A percentile compares a stretch with the other conserved stretches of the same genome.
Evolutionary conservation across 257 asterid species (phyloP).

Genomic region (Solanum phureja): DNA sequence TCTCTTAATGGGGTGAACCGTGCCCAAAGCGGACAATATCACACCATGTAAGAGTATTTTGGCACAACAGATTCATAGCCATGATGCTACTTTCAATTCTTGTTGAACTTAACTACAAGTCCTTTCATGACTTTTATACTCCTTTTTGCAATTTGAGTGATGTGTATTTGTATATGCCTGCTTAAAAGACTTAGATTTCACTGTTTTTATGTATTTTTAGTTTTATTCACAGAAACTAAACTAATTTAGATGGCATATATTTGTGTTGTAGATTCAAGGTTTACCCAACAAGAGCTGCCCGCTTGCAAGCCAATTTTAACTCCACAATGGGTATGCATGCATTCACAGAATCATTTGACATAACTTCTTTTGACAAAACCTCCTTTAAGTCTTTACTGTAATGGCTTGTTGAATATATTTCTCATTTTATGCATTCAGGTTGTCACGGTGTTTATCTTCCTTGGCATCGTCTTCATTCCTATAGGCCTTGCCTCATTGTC

Average conservation of each 20-base stretch:
- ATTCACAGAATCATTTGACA: neutral
- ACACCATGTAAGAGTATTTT: neutral
- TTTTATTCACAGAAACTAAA: neutral
- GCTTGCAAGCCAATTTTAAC: conserved; percentile 94
- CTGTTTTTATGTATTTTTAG: neutral
- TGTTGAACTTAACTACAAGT: neutral
- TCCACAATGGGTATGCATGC: conserved; percentile 58
- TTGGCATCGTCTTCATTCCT: conserved; percentile 72
- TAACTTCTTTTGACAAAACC: neutral
- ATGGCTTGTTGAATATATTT: neutral
- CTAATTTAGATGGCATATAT: neutral
- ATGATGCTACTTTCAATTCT: neutral
- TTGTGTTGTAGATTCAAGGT: conserved; percentile 65
- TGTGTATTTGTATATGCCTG: neutral
- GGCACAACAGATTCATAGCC: neutral
- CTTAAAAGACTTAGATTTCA: neutral
- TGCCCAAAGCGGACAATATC: neutral
- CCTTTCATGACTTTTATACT: neutral
- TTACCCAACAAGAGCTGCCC: conserved; percentile 94
- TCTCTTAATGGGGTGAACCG: neutral
- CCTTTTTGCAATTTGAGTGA: neutral
- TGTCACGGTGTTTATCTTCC: conserved; percentile 41
- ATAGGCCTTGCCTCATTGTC: conserved; percentile 66
- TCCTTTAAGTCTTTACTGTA: neutral
- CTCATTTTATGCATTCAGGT: conserved; percentile 35